Evolutionary conservation across 495 filamentous ascomycete genomes (phyloP), one percentile per base, ranked within the genome.

Genomic region (Xylaria castorea): DNA sequence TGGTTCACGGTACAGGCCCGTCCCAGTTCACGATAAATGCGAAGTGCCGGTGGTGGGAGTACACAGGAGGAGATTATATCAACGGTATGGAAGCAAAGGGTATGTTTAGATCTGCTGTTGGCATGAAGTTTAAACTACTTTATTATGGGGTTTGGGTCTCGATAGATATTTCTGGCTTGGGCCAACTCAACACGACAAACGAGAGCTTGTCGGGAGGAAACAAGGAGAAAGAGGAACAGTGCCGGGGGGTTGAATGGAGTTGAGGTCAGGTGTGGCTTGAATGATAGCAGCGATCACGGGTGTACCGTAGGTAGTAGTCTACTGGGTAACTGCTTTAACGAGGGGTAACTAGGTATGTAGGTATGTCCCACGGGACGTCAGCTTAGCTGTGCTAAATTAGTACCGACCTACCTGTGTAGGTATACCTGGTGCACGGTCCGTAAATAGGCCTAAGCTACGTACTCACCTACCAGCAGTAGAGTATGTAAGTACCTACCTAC

Each of bases 211-310:
- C 25, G n/a, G n/a, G 48, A 57, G 53, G 53, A 53, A 14, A 57
- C 27, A 32, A 57, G 2, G 27, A 57, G 25, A 30, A 55, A 27
- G 53, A 57, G 25, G 27, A 57, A 16, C 27, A 32, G 27, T 11
- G 27, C 14, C 1, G 14, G 1, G 27, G 53, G 53, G 4, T 0
- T 7, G 20, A 30, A 57, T 57, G 1, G 27, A 25, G 14, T 57
- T 57, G 53, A 30, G 25, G 27, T 57, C 14, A 32, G 53, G 53
- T 12, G 53, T 57, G 53, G 53, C 53, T 57, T 57, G 53, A 57
- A 57, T 57, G 53, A 57, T 3, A 14, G 22, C 50, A 27, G 22
- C 7, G 22, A 51, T 25, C 9, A 9, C 51, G 12, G 14, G 48
- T 22, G 48, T 22, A 8, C n/a, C 3, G 3, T 22, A 18, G 14